Conservation (phyloP, 208 protist species). For the Acanthamoeba castellanii region DNA sequence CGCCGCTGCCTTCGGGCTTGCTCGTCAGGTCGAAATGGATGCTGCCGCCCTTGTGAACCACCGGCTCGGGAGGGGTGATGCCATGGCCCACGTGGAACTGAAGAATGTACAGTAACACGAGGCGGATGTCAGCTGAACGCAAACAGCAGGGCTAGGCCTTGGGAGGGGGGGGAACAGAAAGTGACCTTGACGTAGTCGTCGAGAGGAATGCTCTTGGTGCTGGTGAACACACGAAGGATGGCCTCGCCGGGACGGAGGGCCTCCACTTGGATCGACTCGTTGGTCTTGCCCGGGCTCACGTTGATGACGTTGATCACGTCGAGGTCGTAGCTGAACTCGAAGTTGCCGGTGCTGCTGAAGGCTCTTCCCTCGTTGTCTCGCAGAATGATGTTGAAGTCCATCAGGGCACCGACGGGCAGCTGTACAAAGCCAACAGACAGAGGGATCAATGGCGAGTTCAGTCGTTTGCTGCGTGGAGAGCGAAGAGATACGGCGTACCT, state of each 20-base stretch:
- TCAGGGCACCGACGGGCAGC: constrained; percentile 57
- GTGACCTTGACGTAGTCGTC: constrained; percentile 72
- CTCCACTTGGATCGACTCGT: constrained; percentile 19
- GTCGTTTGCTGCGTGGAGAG: not conserved
- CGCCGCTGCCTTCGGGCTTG: not conserved
- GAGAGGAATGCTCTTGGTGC: constrained; percentile 15
- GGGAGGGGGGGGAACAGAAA: not conserved
- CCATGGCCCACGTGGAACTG: constrained; percentile 70
- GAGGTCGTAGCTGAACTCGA: constrained; percentile 31
- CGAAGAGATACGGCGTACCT: not conserved
- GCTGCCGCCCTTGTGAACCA: constrained; percentile 60
- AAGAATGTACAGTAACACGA: not conserved
- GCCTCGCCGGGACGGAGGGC: constrained; percentile 72
- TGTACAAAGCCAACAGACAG: not conserved
- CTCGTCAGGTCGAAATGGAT: constrained; percentile 15
- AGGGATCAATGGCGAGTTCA: not conserved
- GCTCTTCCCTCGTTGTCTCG: constrained; percentile 58
- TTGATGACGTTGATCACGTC: constrained; percentile 56
- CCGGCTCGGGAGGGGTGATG: constrained; percentile 28
- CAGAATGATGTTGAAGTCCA: constrained; percentile 61
- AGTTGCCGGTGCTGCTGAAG: constrained; percentile 21
- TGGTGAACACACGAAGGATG: constrained; percentile 69
- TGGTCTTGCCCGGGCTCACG: constrained; percentile 25
- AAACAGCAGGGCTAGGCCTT: not conserved
- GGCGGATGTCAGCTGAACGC: not conserved